Base-by-base conservation (phyloP, 257 asterid species). In the Solanum rostratum region DNA sequence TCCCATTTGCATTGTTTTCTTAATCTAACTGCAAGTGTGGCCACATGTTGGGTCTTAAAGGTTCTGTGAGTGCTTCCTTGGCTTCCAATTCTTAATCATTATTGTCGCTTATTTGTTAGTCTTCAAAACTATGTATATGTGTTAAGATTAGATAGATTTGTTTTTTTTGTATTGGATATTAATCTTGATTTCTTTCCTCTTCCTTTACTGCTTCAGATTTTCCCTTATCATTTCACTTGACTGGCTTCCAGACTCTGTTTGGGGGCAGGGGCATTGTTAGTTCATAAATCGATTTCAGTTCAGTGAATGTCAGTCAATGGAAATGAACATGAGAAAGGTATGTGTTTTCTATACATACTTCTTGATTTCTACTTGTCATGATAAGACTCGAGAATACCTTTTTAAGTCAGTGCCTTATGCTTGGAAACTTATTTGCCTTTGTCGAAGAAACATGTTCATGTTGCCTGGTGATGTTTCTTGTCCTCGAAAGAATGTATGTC, bases 171-270 rank as follows among this genome's bases (percentile, higher is more conserved):
- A n/a, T n/a, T n/a, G n/a, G n/a, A n/a, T n/a, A n/a, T n/a, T n/a
- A n/a, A n/a, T n/a, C n/a, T n/a, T n/a, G n/a, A n/a, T n/a, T n/a
- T n/a, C n/a, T n/a, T n/a, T n/a, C n/a, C n/a, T n/a, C n/a, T n/a
- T n/a, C n/a, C n/a, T n/a, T n/a, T n/a, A n/a, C n/a, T n/a, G n/a
- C n/a, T n/a, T n/a, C n/a, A n/a, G 49, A 68, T 37, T 68, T 30
- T 68, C 76, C 24, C 0, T 68, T 49, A 7, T 79, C 20, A 80
- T 83, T 79, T 83, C 78, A 82, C 79, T 73, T 83, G 60, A 65
- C 83, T 82, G 80, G 84, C 82, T 90, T 87, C 84, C 87, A 29
- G 65, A 70, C 85, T 86, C 53, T 70, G 66, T 68, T 78, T 70
- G 80, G 86, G 84, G 83, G 80, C 49, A 73, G 52, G 79, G 70